A percentile compares a stretch with the other conserved stretches of the same genome.
phyloP scores from a whole-genome alignment of 1,139 yeast species.

The Protomyces gravidus region DNA sequence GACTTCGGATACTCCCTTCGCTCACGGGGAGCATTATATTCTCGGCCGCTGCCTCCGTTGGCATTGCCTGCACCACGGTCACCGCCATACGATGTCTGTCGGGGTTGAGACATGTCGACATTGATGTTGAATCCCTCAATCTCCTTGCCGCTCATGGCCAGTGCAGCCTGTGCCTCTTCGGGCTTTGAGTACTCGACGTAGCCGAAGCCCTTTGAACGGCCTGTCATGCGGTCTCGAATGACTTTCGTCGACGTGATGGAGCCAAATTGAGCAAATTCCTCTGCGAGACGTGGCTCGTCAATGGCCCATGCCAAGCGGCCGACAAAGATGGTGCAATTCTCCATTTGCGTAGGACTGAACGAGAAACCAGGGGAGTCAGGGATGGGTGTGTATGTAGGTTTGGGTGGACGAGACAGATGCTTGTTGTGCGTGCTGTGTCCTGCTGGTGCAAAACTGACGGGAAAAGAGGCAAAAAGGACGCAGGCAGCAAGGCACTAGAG shows the following conservation, averaged over 20 bases:
- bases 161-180: slow-evolving; percentile 78
- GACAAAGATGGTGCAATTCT: slow-evolving; percentile 67
- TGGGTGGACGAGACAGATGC: too few relatives aligned
- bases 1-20: slow-evolving; percentile 25
- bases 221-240: slow-evolving; percentile 84
- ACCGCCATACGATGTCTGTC: slow-evolving; percentile 39
- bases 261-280: slow-evolving; percentile 77
- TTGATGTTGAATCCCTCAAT: slow-evolving; percentile 95
- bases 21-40: slow-evolving; percentile 45
- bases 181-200: slow-evolving; percentile 86
- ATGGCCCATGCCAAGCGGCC: slow-evolving; percentile 97
- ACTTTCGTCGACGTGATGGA: slow-evolving; percentile 88
- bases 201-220: slow-evolving; percentile 88
- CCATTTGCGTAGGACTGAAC: too few relatives aligned
- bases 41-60: slow-evolving; percentile 60
- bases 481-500: too few relatives aligned
- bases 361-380: too few relatives aligned
- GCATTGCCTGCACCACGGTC: slow-evolving; percentile 74
- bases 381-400: too few relatives aligned
- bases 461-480: too few relatives aligned
- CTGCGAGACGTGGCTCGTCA: slow-evolving; percentile 86
- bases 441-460: too few relatives aligned
- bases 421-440: too few relatives aligned
- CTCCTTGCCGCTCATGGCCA: slow-evolving; percentile 78
- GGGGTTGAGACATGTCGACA: slow-evolving; percentile 83